Evolutionary conservation across 1,284 basidiomycete genomes (phyloP), one percentile per base, ranked within the genome.

Genomic region (Farysia itapuensis): DNA sequence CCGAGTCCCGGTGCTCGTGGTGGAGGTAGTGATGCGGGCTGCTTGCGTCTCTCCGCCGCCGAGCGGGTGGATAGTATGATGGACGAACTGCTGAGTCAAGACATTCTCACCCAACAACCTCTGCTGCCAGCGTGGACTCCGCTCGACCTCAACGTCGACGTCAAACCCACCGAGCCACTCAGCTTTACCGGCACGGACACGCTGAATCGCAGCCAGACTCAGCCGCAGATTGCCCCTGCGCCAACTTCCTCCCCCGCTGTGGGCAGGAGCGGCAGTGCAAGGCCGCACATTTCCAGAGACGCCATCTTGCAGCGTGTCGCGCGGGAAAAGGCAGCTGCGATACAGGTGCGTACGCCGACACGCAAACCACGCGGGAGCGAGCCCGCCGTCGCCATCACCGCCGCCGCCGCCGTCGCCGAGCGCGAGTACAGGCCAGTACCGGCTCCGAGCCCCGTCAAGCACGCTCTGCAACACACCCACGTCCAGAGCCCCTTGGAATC

Each of bases 211-310:
- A 59, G 44, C 26, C 30, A 14, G 24, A 59, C 49, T 1, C 49
- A 58, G 35, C 54, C 54, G 4, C 25, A 40, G 5, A 34, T 47
- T 6, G 37, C 36, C 2, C 16, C 36, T 3, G 32, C 33, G 4
- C 15, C 54, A 1, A 41, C 48, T n/a, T 31, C 44, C 1, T 41
- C 42, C 11, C 45, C 44, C 7, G 38, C 45, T 3, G n/a, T n/a
- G n/a, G 31, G n/a, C 13, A 42, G 44, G 9, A 47, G 35, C 22
- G 44, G 42, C 5, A 43, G 46, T 2, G 54, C 49, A 13, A 51
- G 72, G 15, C 74, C 74, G 9, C 69, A 72, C 42, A 76, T 76
- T 36, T 69, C 74, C 14, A 60, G 71, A 9, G 72, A 75, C 35
- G 53, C 63, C 11, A 67, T 76, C 18, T 64, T 73, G 15, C 52